A percentile compares a stretch with the other conserved stretches of the same genome.
These are phyloP conservation scores for Tulasnella sp. DNA, from an alignment of 768 basidiomycete species.

Conservation along the genomic window DNA sequence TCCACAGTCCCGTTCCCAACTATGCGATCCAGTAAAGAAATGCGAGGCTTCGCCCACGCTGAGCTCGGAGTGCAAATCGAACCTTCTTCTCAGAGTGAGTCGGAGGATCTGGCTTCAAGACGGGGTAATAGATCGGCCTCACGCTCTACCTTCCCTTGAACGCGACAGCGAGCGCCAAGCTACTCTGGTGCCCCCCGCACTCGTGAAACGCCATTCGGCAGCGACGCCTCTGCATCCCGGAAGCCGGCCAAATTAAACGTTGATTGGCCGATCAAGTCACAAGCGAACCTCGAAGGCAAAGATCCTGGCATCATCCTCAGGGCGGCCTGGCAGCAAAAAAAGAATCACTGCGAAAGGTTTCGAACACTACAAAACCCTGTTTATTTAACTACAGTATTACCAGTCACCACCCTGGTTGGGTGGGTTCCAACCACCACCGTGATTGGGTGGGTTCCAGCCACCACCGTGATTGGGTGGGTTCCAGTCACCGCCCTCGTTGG, in stretches of 20 bases:
- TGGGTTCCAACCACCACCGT: too few species aligned
- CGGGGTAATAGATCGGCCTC: conserved; percentile 42
- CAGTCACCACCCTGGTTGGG: too few species aligned
- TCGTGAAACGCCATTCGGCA: conserved; percentile 52
- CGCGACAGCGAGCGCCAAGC: background rate
- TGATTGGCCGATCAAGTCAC: conserved; percentile 59
- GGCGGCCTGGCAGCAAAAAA: background rate
- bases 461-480: too few species aligned
- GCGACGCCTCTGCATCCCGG: conserved; percentile 46
- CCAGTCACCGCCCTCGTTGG: too few species aligned
- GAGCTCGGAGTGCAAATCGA: conserved; percentile 47
- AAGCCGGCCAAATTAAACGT: conserved; percentile 55
- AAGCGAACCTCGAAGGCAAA: conserved; percentile 38
- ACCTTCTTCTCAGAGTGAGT: too few species aligned
- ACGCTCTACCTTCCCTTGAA: conserved; percentile 31
- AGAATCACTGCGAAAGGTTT: conserved; percentile 8
- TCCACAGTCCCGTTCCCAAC: conserved; percentile 2
- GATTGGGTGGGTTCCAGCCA: too few species aligned
- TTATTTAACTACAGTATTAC: too few species aligned
- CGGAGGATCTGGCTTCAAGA: conserved; percentile 42
- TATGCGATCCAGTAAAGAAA: conserved; percentile 32
- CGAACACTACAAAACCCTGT: too few species aligned
- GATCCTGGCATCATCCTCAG: conserved; percentile 3
- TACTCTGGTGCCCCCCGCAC: conserved; percentile 32
- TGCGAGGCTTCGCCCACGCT: conserved; percentile 46